phyloP scores from a whole-genome alignment of 108 stramenopile species.

The Aurantiochytrium sp. region DNA sequence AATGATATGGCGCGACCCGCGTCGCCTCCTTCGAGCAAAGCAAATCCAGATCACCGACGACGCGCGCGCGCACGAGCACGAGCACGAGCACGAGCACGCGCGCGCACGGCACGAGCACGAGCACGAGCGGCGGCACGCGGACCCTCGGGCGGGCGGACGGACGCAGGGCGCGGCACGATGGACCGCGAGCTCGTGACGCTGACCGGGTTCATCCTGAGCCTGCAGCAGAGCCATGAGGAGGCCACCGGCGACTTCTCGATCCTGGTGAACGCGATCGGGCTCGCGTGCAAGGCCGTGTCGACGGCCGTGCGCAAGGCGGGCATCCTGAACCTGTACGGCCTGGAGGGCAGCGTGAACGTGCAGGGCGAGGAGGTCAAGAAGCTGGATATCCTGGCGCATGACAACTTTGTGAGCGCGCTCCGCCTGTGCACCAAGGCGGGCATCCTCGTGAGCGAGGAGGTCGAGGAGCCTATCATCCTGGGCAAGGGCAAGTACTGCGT shows the following conservation, averaged over 20 bases:
- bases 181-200: constrained; percentile 28
- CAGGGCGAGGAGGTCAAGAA: constrained; percentile 99
- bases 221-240: neutral
- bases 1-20: no score
- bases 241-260: constrained; percentile 35
- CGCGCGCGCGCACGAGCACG: no score
- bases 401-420: constrained; percentile 96
- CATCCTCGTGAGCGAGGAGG: constrained; percentile 94
- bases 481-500: constrained; percentile 88
- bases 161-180: neutral
- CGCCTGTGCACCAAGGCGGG: constrained; percentile 80
- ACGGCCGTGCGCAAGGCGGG: constrained; percentile 67
- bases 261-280: constrained; percentile 46
- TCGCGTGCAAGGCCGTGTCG: constrained; percentile 93
- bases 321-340: constrained; percentile 71
- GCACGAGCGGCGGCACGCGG: neutral
- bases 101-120: neutral
- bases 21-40: no score
- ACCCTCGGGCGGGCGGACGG: neutral
- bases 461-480: constrained; percentile 95
- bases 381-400: constrained; percentile 95
- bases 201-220: constrained; percentile 30
- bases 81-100: neutral
- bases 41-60: no score
- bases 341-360: constrained; percentile 89